A percentile compares a stretch with the other conserved stretches of the same genome.
Conservation (phyloP, 371 early-diverging fungal species). For the Mucor velutinosus region DNA sequence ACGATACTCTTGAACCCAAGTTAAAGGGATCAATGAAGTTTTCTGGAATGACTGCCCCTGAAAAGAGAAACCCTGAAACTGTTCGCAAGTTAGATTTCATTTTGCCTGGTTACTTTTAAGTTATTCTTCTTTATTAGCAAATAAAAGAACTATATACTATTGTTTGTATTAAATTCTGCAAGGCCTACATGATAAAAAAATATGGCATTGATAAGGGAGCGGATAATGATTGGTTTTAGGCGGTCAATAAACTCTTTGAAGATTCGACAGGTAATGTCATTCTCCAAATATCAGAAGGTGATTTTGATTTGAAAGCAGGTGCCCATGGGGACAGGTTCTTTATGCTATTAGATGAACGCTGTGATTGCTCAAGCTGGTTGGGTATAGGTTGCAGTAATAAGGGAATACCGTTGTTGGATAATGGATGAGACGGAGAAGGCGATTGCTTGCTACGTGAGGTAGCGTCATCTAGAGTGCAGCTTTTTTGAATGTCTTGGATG, state of each 20-base stretch:
- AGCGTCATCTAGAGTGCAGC: conserved; percentile 9
- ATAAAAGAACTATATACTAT: not conserved
- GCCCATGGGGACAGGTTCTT: conserved; percentile 22
- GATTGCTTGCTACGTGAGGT: not conserved
- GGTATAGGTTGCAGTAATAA: conserved; percentile 10
- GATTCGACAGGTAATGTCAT: conserved; percentile 11
- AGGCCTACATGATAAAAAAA: not conserved
- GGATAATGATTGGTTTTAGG: not conserved
- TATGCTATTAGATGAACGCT: not conserved
- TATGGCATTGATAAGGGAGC: not conserved
- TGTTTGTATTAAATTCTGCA: not conserved
- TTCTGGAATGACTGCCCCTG: conserved; percentile 74
- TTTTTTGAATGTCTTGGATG: conserved; percentile 23
- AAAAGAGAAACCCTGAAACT: conserved; percentile 72
- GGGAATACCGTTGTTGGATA: conserved; percentile 5
- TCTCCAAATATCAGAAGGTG: conserved; percentile 21
- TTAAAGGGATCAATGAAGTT: conserved; percentile 77
- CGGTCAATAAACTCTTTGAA: conserved; percentile 14
- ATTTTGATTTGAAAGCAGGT: conserved; percentile 11
- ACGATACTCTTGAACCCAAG: conserved; percentile 43
- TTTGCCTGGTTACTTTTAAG: conserved; percentile 75
- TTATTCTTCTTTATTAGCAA: not conserved
- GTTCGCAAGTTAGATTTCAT: conserved; percentile 78
- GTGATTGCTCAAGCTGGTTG: not conserved
- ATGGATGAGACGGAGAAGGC: not conserved